Conservation (phyloP, 2,329 filamentous ascomycete species). For the Pleoardoris graminearum region DNA sequence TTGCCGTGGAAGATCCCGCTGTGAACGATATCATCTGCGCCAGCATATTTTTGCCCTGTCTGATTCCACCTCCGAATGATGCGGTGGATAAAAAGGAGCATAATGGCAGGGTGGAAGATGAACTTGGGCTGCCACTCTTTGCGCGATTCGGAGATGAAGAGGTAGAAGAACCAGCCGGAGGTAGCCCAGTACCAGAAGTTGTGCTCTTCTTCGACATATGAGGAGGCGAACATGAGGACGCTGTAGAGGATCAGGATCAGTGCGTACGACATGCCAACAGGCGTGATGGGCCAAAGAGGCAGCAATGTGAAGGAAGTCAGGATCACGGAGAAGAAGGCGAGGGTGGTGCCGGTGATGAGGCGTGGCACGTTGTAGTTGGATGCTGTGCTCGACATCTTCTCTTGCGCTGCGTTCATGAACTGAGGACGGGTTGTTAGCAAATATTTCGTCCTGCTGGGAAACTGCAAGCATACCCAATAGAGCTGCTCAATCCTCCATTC, state of each 20-base stretch:
- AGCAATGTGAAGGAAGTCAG: constrained; percentile 41
- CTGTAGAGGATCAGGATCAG: constrained; percentile 61
- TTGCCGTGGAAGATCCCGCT: constrained; percentile 57
- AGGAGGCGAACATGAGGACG: constrained; percentile 95
- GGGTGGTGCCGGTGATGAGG: constrained; percentile 54
- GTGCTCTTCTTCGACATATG: constrained; percentile 97
- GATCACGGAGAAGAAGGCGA: constrained; percentile 52
- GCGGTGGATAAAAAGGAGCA: constrained; percentile 65
- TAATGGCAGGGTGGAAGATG: constrained; percentile 42
- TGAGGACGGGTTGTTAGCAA: constrained; percentile 19
- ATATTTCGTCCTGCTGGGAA: not conserved
- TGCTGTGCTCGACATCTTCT: constrained; percentile 82
- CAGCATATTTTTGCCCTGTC: constrained; percentile 93
- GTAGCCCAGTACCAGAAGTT: constrained; percentile 97
- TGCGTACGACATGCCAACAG: constrained; percentile 50
- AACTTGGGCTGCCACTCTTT: constrained; percentile 31
- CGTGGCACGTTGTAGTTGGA: constrained; percentile 83
- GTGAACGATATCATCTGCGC: constrained; percentile 84
- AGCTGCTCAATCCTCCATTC: constrained; percentile 43
- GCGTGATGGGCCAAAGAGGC: constrained; percentile 52
- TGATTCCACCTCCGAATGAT: constrained; percentile 87
- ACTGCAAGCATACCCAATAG: constrained; percentile 40
- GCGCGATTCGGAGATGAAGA: constrained; percentile 48
- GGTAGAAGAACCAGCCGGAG: constrained; percentile 65
- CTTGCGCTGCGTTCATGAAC: constrained; percentile 75